Evolutionary conservation across 257 asterid species (phyloP), one percentile per base, ranked within the genome.

Genomic region (Osmanthus fragrans): DNA sequence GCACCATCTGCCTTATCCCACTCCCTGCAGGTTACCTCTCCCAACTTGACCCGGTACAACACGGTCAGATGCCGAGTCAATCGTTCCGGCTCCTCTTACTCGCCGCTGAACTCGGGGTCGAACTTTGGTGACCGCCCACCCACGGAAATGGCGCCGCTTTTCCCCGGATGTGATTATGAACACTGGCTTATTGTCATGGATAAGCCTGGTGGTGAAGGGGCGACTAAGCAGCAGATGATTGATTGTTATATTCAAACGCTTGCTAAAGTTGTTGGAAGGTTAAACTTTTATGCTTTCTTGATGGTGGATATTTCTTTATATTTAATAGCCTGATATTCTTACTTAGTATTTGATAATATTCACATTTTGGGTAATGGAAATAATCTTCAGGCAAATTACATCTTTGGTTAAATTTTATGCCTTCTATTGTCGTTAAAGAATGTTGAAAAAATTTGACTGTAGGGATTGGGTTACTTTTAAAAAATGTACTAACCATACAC

Each of bases 181-280:
- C 99, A 92, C 82, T 94, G 98, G 99, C 97, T 94, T 19, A 92
- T 94, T 27, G 97, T 94, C 73, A 92, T 94, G 96, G 99, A 94
- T 79, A 91, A 92, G 85, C 99, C 98, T 15, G 99, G 98, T 2
- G 99, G 99, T 5, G 99, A 94, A 86, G 96, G 96, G 65, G 96
- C 99, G 37, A 85, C 84, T 21, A 94, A 94, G 71, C 90, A 94
- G 86, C 97, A 92, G 81, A 94, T 94, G 96, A 92, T 92, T 47
- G 94, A 94, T 83, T 94, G 99, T 73, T 94, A 92, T 64, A 75
- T 94, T n/a, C 83, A 92, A 82, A 94, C 97, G 80, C 88, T 92
- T 56, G 96, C 98, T 69, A 86, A 87, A 86, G 90, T 92, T 39
- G 70, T 92, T n/a, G 97, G 97, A 79, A 94, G 98, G 97, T 92